Evolutionary conservation across 129 eudicot genomes (phyloP).

Genomic region (Artemisia argyi): DNA sequence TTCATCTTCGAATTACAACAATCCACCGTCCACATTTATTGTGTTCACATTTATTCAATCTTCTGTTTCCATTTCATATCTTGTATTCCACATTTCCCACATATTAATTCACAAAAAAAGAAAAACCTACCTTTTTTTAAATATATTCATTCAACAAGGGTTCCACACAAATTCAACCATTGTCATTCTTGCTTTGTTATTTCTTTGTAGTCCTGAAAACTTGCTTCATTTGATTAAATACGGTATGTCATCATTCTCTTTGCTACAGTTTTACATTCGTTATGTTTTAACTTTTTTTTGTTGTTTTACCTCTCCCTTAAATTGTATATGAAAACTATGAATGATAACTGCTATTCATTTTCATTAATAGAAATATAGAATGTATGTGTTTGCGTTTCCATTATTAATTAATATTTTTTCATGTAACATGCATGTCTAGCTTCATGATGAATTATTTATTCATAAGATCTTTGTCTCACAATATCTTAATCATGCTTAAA

Average conservation of each 20-base stretch:
- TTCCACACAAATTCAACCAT: neutral
- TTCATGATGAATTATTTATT: neutral
- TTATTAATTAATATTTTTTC: neutral
- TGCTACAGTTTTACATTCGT: no score
- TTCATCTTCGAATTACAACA: neutral
- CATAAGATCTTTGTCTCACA: neutral
- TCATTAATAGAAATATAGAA: neutral
- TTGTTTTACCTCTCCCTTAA: neutral
- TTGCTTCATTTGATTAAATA: no score
- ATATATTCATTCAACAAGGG: neutral
- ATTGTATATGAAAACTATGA: neutral
- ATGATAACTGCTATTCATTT: conserved; percentile 15
- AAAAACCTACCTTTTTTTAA: neutral
- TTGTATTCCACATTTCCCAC: neutral
- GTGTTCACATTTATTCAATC: neutral
- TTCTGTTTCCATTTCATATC: neutral
- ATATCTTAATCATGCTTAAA: no score
- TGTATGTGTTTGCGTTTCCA: neutral
- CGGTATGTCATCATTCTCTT: no score
- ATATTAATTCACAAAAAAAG: neutral
- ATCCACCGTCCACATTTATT: neutral
- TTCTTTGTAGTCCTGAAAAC: no score
- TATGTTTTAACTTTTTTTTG: no score
- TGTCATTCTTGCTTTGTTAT: neutral
- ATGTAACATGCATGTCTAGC: neutral